Evolutionary conservation across 345 rosid species (phyloP).

Genomic region (Passiflora organensis): DNA sequence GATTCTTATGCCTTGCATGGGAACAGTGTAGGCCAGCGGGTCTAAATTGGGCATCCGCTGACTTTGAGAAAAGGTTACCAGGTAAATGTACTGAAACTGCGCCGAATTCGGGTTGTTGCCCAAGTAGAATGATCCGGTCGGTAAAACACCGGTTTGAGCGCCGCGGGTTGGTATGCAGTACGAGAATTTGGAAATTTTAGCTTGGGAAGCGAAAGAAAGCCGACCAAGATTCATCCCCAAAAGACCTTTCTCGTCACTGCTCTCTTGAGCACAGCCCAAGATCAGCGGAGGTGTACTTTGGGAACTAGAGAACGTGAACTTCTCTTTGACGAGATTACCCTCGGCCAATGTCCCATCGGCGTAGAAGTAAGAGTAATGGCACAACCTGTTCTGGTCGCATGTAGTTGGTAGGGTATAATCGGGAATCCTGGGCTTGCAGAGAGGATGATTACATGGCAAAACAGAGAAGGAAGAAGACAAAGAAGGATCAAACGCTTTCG

Average conservation of each 20-base stretch:
- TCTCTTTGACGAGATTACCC: slow-evolving; percentile 81
- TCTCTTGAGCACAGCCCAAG: slow-evolving; percentile 63
- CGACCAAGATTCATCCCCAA: slow-evolving; percentile 92
- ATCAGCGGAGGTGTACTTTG: slow-evolving; percentile 64
- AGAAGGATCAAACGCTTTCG: slow-evolving; percentile 67
- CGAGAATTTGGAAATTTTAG: slow-evolving; percentile 68
- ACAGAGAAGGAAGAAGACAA: slow-evolving; percentile 78
- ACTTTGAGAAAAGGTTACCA: slow-evolving; percentile 46
- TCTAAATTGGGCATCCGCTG: slow-evolving; percentile 74
- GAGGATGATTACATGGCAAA: slow-evolving; percentile 69
- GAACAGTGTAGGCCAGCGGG: slow-evolving; percentile 70
- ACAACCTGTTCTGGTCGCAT: slow-evolving; percentile 70
- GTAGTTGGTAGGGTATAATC: slow-evolving; percentile 84
- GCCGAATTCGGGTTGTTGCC: slow-evolving; percentile 64
- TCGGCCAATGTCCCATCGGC: slow-evolving; percentile 92
- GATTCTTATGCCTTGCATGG: slow-evolving; percentile 61
- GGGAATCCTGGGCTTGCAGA: slow-evolving; percentile 74
- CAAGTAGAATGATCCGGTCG: slow-evolving; percentile 67
- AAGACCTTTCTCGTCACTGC: slow-evolving; percentile 63
- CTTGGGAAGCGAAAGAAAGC: slow-evolving; percentile 73
- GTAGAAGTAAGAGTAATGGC: slow-evolving; percentile 90
- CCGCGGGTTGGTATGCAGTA: slow-evolving; percentile 58
- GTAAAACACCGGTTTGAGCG: no score
- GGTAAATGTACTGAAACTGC: slow-evolving; percentile 43
- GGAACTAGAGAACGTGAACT: slow-evolving; percentile 46